Percentiles rank a stretch among this genome's conserved stretches.
These are phyloP conservation scores for Harringtonia lauricola DNA, from an alignment of 2,329 filamentous ascomycete species.

Conservation along the genomic window DNA sequence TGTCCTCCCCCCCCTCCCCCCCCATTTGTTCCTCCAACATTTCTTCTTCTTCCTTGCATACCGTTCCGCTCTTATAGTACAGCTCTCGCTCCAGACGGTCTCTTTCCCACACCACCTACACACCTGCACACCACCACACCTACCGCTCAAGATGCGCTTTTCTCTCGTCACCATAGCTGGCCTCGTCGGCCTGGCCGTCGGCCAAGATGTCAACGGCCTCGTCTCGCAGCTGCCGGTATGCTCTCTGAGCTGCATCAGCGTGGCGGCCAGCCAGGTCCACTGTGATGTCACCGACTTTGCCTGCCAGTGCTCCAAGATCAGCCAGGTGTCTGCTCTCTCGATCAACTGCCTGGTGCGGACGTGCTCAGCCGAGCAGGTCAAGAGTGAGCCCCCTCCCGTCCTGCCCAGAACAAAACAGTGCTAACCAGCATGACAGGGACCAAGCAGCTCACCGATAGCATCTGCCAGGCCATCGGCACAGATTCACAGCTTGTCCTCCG, in stretches of 20 bases:
- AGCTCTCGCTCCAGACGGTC: too few relatives aligned
- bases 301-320: conserved; percentile 11
- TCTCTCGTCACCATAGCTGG: too few relatives aligned
- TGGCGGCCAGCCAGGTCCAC: conserved; percentile 8
- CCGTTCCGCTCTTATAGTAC: neutral
- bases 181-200: conserved; percentile 3
- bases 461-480: too few relatives aligned
- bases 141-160: too few relatives aligned
- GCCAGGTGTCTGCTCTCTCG: conserved; percentile 5
- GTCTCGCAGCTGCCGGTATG: conserved; percentile 10
- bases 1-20: too few relatives aligned
- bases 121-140: too few relatives aligned
- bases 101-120: too few relatives aligned
- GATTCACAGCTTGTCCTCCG: too few relatives aligned
- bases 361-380: conserved; percentile 4
- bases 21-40: too few relatives aligned
- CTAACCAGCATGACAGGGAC: too few relatives aligned
- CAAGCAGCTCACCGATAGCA: too few relatives aligned
- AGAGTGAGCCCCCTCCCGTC: neutral
- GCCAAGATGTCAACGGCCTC: neutral
- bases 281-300: conserved; percentile 9
- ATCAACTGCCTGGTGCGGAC: conserved; percentile 9
- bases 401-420: neutral
- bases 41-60: neutral
- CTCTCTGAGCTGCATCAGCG: conserved; percentile 10